A percentile compares a stretch with the other conserved stretches of the same genome.
Evolutionary conservation across 2,329 filamentous ascomycete genomes (phyloP).

Genomic region (Diaporthe nobilis): DNA sequence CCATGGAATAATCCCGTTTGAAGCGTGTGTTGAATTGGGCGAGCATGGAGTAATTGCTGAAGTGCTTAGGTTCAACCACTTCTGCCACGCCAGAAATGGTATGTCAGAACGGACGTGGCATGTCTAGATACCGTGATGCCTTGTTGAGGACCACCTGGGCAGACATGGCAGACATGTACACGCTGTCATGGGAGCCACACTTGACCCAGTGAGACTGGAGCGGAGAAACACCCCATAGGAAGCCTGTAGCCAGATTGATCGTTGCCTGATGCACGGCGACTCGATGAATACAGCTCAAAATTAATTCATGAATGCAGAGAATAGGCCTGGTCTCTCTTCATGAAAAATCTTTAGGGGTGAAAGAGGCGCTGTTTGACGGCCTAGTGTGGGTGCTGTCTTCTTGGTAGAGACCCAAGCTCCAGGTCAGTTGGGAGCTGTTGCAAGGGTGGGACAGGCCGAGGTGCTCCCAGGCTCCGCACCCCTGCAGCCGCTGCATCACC

Average conservation of each 20-base stretch:
- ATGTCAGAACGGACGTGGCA: not conserved
- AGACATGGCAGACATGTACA: not conserved
- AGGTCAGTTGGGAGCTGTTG: not conserved
- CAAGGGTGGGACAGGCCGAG: constrained; percentile 5
- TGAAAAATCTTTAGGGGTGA: not conserved
- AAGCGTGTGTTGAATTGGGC: too few species aligned
- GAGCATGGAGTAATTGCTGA: not conserved
- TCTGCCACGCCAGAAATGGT: not conserved
- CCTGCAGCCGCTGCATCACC: constrained; percentile 27
- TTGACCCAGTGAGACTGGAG: not conserved
- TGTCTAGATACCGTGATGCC: too few species aligned
- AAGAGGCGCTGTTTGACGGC: not conserved
- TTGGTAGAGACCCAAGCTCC: not conserved
- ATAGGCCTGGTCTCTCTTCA: not conserved
- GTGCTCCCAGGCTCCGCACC: not conserved
- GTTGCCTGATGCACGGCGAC: too few species aligned
- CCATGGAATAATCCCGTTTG: too few species aligned
- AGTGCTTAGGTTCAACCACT: not conserved
- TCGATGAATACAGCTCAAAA: too few species aligned
- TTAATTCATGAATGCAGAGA: not conserved
- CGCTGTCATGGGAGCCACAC: not conserved
- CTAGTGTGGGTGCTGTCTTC: not conserved
- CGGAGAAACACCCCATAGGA: too few species aligned
- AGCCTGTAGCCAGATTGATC: too few species aligned
- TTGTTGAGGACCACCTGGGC: not conserved